Percentiles rank a stretch among this genome's conserved stretches.
Conservation (phyloP, 2,329 filamentous ascomycete genomes). For the Clonostachys sp. region DNA sequence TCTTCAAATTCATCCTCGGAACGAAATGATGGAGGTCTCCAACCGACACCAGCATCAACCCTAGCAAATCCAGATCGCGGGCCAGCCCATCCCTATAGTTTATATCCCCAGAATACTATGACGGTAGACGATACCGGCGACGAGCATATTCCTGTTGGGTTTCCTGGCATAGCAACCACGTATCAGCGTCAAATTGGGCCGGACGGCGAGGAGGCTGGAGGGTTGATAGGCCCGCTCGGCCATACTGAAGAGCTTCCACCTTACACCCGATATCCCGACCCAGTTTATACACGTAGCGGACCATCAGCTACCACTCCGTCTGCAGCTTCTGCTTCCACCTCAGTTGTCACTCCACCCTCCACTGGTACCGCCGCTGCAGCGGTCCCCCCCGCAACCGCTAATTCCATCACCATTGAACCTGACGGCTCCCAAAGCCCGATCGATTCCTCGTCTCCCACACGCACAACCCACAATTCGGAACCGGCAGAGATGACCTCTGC, state of each 20-base stretch:
- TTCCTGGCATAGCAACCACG: constrained; percentile 59
- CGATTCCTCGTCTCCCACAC: neutral
- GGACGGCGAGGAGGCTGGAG: constrained; percentile 80
- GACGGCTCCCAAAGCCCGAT: neutral
- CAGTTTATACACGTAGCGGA: constrained; percentile 54
- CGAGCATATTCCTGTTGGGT: constrained; percentile 63
- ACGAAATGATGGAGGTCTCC: neutral
- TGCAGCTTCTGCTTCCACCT: constrained; percentile 4
- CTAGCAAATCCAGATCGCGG: constrained; percentile 30
- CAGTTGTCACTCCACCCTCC: neutral
- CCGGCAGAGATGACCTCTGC: constrained; percentile 3
- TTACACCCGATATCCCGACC: constrained; percentile 85
- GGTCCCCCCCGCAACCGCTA: neutral
- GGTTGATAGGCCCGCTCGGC: constrained; percentile 81
- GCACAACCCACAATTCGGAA: too few relatives aligned
- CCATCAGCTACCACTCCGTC: constrained; percentile 5
- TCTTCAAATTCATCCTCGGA: constrained; percentile 8
- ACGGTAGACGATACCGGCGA: constrained; percentile 34
- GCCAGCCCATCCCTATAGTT: constrained; percentile 78
- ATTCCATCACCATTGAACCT: neutral
- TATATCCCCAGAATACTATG: constrained; percentile 79
- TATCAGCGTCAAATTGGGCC: constrained; percentile 73
- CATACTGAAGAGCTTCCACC: constrained; percentile 89
- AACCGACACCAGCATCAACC: neutral
- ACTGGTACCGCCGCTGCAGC: constrained; percentile 3